These are phyloP conservation scores for Pittosporum tobira DNA, from an alignment of 129 eudicot species.

Conservation along the genomic window DNA sequence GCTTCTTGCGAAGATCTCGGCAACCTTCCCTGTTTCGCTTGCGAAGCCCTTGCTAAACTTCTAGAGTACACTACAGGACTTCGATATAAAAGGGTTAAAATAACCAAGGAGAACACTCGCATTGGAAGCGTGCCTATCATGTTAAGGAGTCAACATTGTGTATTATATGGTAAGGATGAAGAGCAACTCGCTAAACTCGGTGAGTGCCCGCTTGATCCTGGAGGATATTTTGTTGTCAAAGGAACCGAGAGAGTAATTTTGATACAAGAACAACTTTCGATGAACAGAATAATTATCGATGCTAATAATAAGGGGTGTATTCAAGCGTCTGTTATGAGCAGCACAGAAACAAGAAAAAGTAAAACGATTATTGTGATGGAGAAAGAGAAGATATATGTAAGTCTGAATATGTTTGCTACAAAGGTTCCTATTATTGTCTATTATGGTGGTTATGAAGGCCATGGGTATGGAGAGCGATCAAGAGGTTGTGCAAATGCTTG, in stretches of 20 bases:
- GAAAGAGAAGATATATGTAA: slow-evolving; percentile 75
- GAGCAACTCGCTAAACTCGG: slow-evolving; percentile 86
- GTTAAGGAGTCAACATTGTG: slow-evolving; percentile 70
- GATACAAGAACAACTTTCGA: slow-evolving; percentile 96
- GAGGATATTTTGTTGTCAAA: slow-evolving; percentile 89
- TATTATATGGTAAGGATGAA: slow-evolving; percentile 75
- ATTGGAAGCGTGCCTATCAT: slow-evolving; percentile 92
- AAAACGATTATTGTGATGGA: slow-evolving; percentile 75
- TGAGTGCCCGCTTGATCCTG: slow-evolving; percentile 99
- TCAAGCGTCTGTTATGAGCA: slow-evolving; percentile 87
- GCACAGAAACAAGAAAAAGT: slow-evolving; percentile 66
- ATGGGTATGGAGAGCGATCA: slow-evolving; percentile 99
- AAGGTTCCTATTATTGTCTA: slow-evolving; percentile 93
- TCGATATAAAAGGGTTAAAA: no score
- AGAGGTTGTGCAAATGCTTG: slow-evolving; percentile 98
- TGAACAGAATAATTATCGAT: slow-evolving; percentile 91
- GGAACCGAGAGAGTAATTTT: slow-evolving; percentile 97
- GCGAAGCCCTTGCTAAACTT: no score
- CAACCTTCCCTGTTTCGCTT: no score
- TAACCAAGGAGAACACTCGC: no score
- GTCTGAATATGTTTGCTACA: slow-evolving; percentile 50
- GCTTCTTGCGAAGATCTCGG: no score
- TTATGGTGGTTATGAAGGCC: slow-evolving; percentile 90
- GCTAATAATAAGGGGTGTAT: slow-evolving; percentile 77
- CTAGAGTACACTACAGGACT: no score